Evolutionary conservation across 306 rosid genomes (phyloP).

Genomic region (Spatholobus suberectus): DNA sequence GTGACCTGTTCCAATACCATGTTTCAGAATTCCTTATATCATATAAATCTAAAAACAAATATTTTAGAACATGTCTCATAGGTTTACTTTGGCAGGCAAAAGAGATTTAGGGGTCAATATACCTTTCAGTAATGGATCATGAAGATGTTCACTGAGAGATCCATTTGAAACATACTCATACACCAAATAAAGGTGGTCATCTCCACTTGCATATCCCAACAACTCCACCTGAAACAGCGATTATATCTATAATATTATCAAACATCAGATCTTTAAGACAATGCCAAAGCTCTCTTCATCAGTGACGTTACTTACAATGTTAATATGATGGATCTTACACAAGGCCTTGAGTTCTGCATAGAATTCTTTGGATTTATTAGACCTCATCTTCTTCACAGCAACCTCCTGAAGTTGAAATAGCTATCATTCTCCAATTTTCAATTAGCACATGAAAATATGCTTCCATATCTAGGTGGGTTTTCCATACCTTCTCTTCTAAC

Average conservation of each 20-base stretch:
- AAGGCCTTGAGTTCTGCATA: conserved; percentile 81
- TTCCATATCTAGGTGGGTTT: conserved; percentile 9
- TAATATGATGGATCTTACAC: conserved; percentile 75
- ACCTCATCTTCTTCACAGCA: conserved; percentile 86
- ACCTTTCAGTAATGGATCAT: conserved; percentile 84
- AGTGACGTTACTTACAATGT: conserved; percentile 56
- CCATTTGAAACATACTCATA: conserved; percentile 83
- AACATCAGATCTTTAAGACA: background rate
- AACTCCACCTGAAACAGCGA: conserved; percentile 74
- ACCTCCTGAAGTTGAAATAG: conserved; percentile 66
- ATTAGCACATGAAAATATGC: conserved; percentile 14
- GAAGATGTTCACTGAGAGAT: conserved; percentile 78
- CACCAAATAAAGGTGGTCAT: conserved; percentile 82
- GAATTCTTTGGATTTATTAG: conserved; percentile 81
- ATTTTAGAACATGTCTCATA: background rate
- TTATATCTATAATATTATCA: conserved; percentile 13
- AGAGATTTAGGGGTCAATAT: background rate
- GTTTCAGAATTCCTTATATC: conserved; percentile 9
- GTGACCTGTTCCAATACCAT: conserved; percentile 55
- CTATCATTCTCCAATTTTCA: conserved; percentile 22
- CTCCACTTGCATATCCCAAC: conserved; percentile 85
- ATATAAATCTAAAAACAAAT: background rate
- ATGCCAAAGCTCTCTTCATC: background rate
- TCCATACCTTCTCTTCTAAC: conserved; percentile 64
- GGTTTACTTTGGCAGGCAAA: background rate